Evolutionary conservation across 73 alveolate genomes (phyloP).

Genomic region (Urostyla sp.): DNA sequence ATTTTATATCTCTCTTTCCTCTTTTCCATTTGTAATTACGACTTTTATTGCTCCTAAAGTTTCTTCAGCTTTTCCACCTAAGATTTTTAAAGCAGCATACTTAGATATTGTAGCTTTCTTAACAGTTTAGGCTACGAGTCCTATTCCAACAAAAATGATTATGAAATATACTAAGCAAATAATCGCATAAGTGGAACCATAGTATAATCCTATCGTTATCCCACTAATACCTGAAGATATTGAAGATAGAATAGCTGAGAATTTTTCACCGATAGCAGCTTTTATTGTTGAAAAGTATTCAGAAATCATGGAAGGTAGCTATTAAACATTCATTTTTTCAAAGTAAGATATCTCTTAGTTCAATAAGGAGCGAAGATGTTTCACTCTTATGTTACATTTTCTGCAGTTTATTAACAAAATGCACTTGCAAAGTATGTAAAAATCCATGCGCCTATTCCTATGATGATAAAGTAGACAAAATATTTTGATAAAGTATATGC

Average conservation of each 20-base stretch:
- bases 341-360: constrained; percentile 5
- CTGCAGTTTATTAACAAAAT: constrained; percentile 5
- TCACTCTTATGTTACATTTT: background rate
- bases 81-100: background rate
- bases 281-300: background rate
- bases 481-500: too few relatives aligned
- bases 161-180: background rate
- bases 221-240: background rate
- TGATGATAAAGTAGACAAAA: background rate
- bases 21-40: constrained; percentile 43
- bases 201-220: background rate
- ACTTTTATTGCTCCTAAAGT: constrained; percentile 36
- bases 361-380: background rate
- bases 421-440: background rate
- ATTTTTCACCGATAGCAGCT: constrained; percentile 30
- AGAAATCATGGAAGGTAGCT: constrained; percentile 22
- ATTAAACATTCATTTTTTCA: background rate
- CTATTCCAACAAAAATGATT: background rate
- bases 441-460: constrained; percentile 21
- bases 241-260: background rate
- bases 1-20: background rate
- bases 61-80: constrained; percentile 50
- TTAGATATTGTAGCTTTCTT: background rate
- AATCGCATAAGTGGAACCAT: background rate
- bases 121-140: background rate